Evolutionary conservation across 2,329 filamentous ascomycete genomes (phyloP).

Genomic region (Trichoderma atroviride): DNA sequence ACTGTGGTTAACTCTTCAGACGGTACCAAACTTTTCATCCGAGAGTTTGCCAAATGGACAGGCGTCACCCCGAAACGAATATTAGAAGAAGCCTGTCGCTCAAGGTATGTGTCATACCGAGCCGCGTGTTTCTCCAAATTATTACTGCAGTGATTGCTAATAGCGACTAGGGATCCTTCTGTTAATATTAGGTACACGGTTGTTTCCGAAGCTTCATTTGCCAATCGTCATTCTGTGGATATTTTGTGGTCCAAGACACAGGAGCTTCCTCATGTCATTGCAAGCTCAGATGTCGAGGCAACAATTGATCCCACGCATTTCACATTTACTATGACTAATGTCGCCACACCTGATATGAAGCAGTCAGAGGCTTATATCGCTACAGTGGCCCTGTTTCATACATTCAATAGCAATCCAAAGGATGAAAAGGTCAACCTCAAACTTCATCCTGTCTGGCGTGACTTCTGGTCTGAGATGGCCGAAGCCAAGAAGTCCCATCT

Average conservation of each 20-base stretch:
- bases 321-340: constrained; percentile 70
- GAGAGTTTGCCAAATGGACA: constrained; percentile 82
- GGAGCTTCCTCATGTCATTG: constrained; percentile 44
- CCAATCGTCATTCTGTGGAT: constrained; percentile 72
- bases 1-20: constrained; percentile 57
- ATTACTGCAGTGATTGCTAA: constrained; percentile 3
- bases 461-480: constrained; percentile 80
- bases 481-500: constrained; percentile 69
- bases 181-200: constrained; percentile 69
- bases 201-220: constrained; percentile 73
- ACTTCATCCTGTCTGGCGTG: constrained; percentile 78
- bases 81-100: constrained; percentile 84
- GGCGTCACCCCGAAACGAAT: constrained; percentile 76
- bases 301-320: constrained; percentile 55
- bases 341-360: constrained; percentile 73
- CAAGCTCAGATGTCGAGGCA: constrained; percentile 48
- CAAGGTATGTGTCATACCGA: constrained; percentile 56
- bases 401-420: constrained; percentile 75
- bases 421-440: constrained; percentile 85
- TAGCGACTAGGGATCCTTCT: constrained; percentile 59
- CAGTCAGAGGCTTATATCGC: constrained; percentile 89
- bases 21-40: constrained; percentile 62
- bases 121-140: not conserved
- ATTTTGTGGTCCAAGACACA: constrained; percentile 81
- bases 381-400: constrained; percentile 77